Conservation (phyloP, 2,329 filamentous ascomycete genomes). For the Alternaria solani region DNA sequence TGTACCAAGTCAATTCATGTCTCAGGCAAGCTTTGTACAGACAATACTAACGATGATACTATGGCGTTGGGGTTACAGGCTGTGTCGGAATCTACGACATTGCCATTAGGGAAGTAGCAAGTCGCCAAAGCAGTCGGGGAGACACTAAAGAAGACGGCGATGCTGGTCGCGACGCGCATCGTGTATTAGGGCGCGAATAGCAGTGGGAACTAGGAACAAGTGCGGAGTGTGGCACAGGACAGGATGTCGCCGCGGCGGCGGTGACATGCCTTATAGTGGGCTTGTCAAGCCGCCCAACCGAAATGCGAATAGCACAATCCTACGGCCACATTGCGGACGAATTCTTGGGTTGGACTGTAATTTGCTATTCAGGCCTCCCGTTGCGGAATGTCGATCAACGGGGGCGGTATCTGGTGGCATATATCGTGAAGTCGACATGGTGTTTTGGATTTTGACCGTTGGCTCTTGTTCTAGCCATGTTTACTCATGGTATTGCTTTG, state of each 20-base stretch:
- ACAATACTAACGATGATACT: slow-evolving; percentile 21
- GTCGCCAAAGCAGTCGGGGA: slow-evolving; percentile 16
- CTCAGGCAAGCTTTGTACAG: neutral
- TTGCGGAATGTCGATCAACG: neutral
- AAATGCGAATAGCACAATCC: slow-evolving; percentile 1
- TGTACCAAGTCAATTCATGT: neutral
- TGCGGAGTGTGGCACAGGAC: neutral
- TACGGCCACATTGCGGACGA: slow-evolving; percentile 1
- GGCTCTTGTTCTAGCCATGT: neutral
- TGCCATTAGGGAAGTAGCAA: slow-evolving; percentile 30
- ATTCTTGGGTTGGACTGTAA: neutral
- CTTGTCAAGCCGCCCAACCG: neutral
- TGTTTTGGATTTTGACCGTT: neutral
- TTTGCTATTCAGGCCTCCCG: neutral
- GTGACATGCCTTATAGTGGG: slow-evolving; percentile 9
- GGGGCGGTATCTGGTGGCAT: slow-evolving; percentile 3
- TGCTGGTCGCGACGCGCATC: neutral
- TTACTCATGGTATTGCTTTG: neutral
- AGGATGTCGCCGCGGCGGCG: neutral
- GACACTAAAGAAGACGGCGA: neutral
- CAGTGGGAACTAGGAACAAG: neutral
- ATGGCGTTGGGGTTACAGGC: slow-evolving; percentile 27
- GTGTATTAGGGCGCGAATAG: neutral
- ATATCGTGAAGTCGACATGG: neutral
- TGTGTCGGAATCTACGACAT: slow-evolving; percentile 17